These are phyloP conservation scores for Russula virescens DNA, from an alignment of 768 basidiomycete genomes.

Conservation along the genomic window DNA sequence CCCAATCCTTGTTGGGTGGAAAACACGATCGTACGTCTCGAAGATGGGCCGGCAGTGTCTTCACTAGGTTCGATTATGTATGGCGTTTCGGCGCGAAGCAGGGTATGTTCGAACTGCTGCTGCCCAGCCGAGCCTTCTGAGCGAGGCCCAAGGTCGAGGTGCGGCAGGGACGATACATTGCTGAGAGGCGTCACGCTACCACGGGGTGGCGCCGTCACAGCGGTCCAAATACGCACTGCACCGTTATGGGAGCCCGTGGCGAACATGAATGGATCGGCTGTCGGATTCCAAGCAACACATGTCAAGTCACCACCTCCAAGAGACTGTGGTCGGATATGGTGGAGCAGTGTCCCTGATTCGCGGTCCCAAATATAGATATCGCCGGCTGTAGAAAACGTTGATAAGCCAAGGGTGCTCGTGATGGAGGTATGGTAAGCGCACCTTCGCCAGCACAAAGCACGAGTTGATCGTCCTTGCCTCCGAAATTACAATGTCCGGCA, in stretches of 20 bases:
- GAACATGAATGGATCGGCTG: slow-evolving; percentile 58
- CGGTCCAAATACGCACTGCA: slow-evolving; percentile 67
- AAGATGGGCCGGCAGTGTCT: slow-evolving; percentile 3
- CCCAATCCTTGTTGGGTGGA: slow-evolving; percentile 4
- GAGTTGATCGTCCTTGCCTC: slow-evolving; percentile 71
- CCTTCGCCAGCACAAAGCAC: slow-evolving; percentile 77
- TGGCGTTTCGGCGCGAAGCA: slow-evolving; percentile 2
- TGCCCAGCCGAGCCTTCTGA: slow-evolving; percentile 10
- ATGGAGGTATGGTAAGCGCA: slow-evolving; percentile 26
- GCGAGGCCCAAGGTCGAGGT: slow-evolving; percentile 14
- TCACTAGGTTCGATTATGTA: slow-evolving; percentile 2
- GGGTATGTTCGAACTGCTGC: slow-evolving; percentile 6
- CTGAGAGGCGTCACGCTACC: slow-evolving; percentile 21
- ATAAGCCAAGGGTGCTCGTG: slow-evolving; percentile 1
- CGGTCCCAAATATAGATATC: slow-evolving; percentile 86
- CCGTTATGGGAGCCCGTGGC: slow-evolving; percentile 78
- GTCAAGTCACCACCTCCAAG: slow-evolving; percentile 65
- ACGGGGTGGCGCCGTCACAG: slow-evolving; percentile 24
- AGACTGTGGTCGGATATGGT: slow-evolving; percentile 58
- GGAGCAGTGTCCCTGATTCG: slow-evolving; percentile 67
- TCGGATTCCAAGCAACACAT: slow-evolving; percentile 75
- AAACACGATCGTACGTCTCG: slow-evolving; percentile 11
- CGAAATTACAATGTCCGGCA: slow-evolving; percentile 78
- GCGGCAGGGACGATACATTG: slow-evolving; percentile 12
- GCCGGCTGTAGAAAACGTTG: slow-evolving; percentile 46